Percentiles rank a stretch among this genome's conserved stretches.
Evolutionary conservation across 768 basidiomycete genomes (phyloP).

Genomic region (Leccinum boreale): DNA sequence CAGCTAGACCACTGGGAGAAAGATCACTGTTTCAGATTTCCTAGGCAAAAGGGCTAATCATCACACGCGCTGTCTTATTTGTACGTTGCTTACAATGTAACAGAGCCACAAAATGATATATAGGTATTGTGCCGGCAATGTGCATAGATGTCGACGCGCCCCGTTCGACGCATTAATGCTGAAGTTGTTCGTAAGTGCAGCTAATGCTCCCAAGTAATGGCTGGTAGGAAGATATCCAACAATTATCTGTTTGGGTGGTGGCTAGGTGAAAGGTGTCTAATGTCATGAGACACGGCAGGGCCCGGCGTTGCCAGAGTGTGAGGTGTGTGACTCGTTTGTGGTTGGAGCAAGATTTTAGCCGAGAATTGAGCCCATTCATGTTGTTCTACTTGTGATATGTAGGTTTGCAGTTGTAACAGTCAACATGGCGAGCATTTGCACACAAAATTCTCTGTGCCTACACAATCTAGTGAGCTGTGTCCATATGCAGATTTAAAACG

Average conservation of each 20-base stretch:
- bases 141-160: too few species aligned
- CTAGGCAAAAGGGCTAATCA: too few species aligned
- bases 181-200: too few species aligned
- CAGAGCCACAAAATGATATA: too few species aligned
- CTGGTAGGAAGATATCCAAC: too few species aligned
- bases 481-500: neutral
- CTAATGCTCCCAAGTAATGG: too few species aligned
- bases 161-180: too few species aligned
- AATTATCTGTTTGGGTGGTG: neutral
- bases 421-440: conserved; percentile 82
- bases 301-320: neutral
- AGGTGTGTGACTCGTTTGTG: neutral
- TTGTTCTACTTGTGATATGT: conserved; percentile 8
- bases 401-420: conserved; percentile 45
- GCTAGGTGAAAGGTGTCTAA: neutral
- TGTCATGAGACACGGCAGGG: neutral
- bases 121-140: too few species aligned
- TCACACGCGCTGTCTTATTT: too few species aligned
- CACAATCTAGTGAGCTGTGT: conserved; percentile 1
- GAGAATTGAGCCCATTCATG: conserved; percentile 4
- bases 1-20: too few species aligned
- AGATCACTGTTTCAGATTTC: too few species aligned
- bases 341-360: neutral
- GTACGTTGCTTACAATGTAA: too few species aligned
- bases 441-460: conserved; percentile 44